phyloP scores from a whole-genome alignment of 2,329 filamentous ascomycete genomes.

The Neopestalotiopsis sp. region DNA sequence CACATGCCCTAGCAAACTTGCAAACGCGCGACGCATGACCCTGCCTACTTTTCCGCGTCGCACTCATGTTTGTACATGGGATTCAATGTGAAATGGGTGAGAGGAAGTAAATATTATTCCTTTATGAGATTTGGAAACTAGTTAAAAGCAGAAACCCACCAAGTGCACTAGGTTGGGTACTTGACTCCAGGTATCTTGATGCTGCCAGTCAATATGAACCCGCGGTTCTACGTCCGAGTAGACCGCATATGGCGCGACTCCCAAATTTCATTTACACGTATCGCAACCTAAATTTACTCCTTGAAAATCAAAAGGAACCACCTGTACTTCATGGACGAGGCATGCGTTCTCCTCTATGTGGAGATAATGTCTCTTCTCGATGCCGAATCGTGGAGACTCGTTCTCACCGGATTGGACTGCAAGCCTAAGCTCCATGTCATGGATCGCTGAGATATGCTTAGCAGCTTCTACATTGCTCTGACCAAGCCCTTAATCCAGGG shows the following conservation, averaged over 20 bases:
- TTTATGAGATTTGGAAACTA: not conserved
- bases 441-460: not conserved
- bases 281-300: not conserved
- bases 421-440: not conserved
- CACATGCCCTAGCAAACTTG: too few species aligned
- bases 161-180: not conserved
- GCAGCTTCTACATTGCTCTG: not conserved
- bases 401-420: not conserved
- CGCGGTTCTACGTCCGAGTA: not conserved
- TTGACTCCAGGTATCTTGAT: not conserved
- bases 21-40: too few species aligned
- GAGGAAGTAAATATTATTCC: too few species aligned
- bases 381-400: not conserved
- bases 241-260: not conserved
- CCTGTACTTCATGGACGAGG: not conserved
- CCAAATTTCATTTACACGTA: not conserved
- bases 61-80: too few species aligned
- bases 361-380: not conserved
- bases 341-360: not conserved
- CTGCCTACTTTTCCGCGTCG: too few species aligned
- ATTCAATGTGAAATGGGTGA: too few species aligned
- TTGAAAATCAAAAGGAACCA: not conserved
- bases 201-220: not conserved
- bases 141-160: not conserved
- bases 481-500: not conserved